These are phyloP conservation scores for Trichosporon inkin DNA, from an alignment of 1,284 basidiomycete species.

Conservation along the genomic window DNA sequence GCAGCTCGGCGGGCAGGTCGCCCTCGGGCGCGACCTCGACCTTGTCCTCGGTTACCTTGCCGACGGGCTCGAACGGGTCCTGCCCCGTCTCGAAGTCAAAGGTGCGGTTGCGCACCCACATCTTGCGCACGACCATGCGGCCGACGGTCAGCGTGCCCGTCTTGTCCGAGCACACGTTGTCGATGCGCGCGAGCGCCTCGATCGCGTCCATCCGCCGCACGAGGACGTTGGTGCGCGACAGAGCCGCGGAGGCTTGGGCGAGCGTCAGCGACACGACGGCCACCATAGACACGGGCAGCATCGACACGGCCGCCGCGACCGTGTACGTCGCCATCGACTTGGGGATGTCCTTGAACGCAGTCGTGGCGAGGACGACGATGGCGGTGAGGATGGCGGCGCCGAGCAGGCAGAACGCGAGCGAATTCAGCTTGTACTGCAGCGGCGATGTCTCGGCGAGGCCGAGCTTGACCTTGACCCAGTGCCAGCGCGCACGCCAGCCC, in stretches of 20 bases:
- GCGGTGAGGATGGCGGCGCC: slow-evolving; percentile 58
- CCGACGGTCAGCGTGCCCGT: slow-evolving; percentile 63
- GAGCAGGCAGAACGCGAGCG: slow-evolving; percentile 62
- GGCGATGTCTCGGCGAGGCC: slow-evolving; percentile 57
- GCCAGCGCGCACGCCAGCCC: slow-evolving; percentile 46
- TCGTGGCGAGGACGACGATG: slow-evolving; percentile 59
- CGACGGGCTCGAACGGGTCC: slow-evolving; percentile 52
- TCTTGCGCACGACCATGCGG: slow-evolving; percentile 57
- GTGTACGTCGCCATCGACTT: slow-evolving; percentile 51
- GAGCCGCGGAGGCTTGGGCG: slow-evolving; percentile 47
- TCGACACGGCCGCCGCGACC: slow-evolving; percentile 56
- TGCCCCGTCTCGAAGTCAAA: slow-evolving; percentile 49
- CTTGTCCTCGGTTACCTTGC: slow-evolving; percentile 36
- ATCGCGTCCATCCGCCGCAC: slow-evolving; percentile 54
- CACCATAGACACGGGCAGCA: slow-evolving; percentile 55
- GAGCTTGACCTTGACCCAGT: slow-evolving; percentile 49
- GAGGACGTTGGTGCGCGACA: slow-evolving; percentile 54
- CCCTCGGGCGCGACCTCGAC: slow-evolving; percentile 27
- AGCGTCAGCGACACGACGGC: slow-evolving; percentile 52
- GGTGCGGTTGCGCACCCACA: slow-evolving; percentile 55
- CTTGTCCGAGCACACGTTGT: slow-evolving; percentile 63
- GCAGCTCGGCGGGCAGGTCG: slow-evolving; percentile 28
- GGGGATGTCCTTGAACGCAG: slow-evolving; percentile 53
- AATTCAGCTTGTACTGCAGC: slow-evolving; percentile 60
- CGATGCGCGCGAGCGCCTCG: slow-evolving; percentile 61